These are phyloP conservation scores for Plasmodium vivax DNA, from an alignment of 169 alveolate species.

Conservation along the genomic window DNA sequence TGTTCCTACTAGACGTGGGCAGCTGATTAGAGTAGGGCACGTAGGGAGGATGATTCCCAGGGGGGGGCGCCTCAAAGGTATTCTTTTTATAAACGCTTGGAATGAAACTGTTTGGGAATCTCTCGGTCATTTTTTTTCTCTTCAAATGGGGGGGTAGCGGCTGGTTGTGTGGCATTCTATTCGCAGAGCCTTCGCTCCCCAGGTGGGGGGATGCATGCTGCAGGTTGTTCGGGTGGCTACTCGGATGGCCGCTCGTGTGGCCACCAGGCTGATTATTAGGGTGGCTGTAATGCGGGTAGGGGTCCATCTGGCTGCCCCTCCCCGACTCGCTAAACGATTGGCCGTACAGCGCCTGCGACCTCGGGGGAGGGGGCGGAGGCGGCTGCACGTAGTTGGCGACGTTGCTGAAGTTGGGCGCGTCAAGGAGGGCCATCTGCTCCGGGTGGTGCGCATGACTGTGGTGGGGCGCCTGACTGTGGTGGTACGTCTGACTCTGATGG, in stretches of 20 bases:
- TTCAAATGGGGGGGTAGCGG: neutral
- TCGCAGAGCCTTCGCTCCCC: neutral
- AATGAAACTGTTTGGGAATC: neutral
- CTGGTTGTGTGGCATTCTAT: neutral
- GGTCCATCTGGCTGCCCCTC: neutral
- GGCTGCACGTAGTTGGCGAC: neutral
- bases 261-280: neutral
- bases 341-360: neutral
- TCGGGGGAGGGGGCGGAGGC: constrained; percentile 50
- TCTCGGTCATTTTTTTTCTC: neutral
- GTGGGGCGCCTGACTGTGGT: too few species aligned
- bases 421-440: neutral
- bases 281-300: neutral
- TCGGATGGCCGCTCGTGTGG: too few species aligned
- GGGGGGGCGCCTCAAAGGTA: neutral
- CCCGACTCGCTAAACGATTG: neutral
- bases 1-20: neutral
- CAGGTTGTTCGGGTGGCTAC: neutral
- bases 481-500: too few species aligned
- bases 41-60: neutral
- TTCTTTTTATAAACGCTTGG: neutral
- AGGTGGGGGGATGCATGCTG: neutral
- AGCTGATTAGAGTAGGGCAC: neutral
- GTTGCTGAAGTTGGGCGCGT: neutral
- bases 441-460: neutral